Base-by-base conservation (phyloP, 192 early-diverging fungal species). In the Geranomyces variabilis region DNA sequence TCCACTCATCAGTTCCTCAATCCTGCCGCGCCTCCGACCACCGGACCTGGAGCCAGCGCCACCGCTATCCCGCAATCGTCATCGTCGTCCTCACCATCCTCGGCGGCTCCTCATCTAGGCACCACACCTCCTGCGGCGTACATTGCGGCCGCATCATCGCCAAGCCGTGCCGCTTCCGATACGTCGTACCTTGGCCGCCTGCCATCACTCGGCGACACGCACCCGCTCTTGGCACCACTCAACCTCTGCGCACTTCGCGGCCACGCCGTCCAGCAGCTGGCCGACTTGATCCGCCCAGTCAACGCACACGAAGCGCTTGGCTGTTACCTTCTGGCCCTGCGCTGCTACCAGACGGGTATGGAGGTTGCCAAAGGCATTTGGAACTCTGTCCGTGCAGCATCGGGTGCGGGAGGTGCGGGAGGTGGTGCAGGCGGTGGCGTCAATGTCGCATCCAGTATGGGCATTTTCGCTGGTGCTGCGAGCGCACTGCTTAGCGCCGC, bases 331-430 rank as follows among this genome's bases (percentile, higher is more conserved):
- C 43, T 77, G 13, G 69, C 79, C 10, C 60, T 85, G 19, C 69
- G 78, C 14, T 47, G 79, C 19, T 85, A 84, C 71, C 84, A 85
- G 59, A 61, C 66, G 17, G 76, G 75, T 15, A 80, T 85, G 41
- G 79, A 85, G 47, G 47, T 66, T 22, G 79, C 84, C 12, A 77
- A 72, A 58, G 63, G 68, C 9, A 57, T 85, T 10, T 85, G 79
- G 80, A 58, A 72, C 21, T 45, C 19, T 36, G 41, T 64, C 2
- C 34, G 58, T 7, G 36, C 36, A 10, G 36, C 36, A 10, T 41
- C 36, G 10, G n/a, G n/a, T n/a, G n/a, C n/a, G n/a, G n/a, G n/a
- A n/a, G n/a, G n/a, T n/a, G 3, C 36, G 36, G 36, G 36, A 7
- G 22, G 26, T 33, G 58, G 41, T 1, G 57, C 57, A 33, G 14